Evolutionary conservation across 2,329 filamentous ascomycete species (phyloP).

Genomic region (Apiospora phragmitis): DNA sequence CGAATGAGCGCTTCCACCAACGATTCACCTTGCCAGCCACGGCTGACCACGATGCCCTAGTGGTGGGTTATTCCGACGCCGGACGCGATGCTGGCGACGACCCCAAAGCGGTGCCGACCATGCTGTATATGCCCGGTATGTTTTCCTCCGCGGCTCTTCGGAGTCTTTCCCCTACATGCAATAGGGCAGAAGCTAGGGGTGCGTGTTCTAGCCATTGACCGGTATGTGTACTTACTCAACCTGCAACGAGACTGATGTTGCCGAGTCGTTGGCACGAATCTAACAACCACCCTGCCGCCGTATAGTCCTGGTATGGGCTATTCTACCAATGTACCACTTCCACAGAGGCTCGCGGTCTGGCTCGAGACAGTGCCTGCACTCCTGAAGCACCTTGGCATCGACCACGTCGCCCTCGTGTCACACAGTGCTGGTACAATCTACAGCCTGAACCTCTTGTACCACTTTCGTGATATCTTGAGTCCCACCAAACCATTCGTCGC

Average conservation of each 20-base stretch:
- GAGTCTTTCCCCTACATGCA: constrained; percentile 13
- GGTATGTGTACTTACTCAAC: constrained; percentile 29
- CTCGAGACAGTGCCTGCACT: constrained; percentile 32
- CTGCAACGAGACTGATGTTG: constrained; percentile 28
- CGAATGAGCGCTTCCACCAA: constrained; percentile 17
- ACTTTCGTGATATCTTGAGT: constrained; percentile 24
- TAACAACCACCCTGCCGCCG: constrained; percentile 22
- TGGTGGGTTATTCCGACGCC: constrained; percentile 17
- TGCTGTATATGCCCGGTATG: constrained; percentile 21
- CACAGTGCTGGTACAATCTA: constrained; percentile 25
- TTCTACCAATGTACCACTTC: constrained; percentile 27
- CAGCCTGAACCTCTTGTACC: constrained; percentile 24
- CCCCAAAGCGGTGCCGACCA: constrained; percentile 9
- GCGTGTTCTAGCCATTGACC: constrained; percentile 23
- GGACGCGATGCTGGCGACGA: not conserved
- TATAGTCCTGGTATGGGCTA: constrained; percentile 35
- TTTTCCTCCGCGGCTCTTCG: constrained; percentile 20
- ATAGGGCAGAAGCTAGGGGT: constrained; percentile 18
- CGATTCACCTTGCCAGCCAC: constrained; percentile 18
- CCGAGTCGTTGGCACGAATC: constrained; percentile 33
- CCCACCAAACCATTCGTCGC: constrained; percentile 22
- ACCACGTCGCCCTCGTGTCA: constrained; percentile 23
- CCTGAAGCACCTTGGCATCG: constrained; percentile 33
- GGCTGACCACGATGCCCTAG: constrained; percentile 18
- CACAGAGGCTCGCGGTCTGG: constrained; percentile 27